Evolutionary conservation across 176 grass and related monocot species (phyloP).

Genomic region (Neostapfia colusana): DNA sequence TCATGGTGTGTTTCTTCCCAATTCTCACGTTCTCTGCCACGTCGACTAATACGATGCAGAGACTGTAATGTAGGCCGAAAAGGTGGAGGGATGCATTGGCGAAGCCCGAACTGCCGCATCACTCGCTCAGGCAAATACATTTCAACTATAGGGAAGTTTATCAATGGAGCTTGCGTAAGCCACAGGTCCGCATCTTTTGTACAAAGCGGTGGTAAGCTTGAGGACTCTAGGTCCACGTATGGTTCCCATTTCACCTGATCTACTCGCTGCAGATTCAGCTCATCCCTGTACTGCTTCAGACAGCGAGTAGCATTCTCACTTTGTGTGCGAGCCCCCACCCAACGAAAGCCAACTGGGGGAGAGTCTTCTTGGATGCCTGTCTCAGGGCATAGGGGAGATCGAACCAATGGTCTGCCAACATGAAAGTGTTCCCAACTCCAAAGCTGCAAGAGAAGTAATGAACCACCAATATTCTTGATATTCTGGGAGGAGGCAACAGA

Average conservation of each 20-base stretch:
- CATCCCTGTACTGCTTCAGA: conserved; percentile 62
- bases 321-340: conserved; percentile 56
- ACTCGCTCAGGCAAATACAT: conserved; percentile 71
- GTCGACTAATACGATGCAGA: conserved; percentile 64
- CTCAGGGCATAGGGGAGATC: conserved; percentile 27
- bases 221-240: conserved; percentile 46
- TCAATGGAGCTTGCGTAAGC: conserved; percentile 61
- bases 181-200: conserved; percentile 56
- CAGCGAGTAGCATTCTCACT: conserved; percentile 60
- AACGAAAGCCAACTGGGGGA: conserved; percentile 57
- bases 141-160: conserved; percentile 71
- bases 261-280: conserved; percentile 55
- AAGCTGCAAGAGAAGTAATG: conserved; percentile 69
- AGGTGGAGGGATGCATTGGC: conserved; percentile 56
- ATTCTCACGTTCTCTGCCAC: conserved; percentile 51
- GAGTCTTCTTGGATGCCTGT: conserved; percentile 33
- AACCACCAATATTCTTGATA: conserved; percentile 64
- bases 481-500: conserved; percentile 58
- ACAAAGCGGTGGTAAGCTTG: conserved; percentile 48
- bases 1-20: conserved; percentile 56
- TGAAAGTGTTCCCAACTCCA: conserved; percentile 74
- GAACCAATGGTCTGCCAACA: conserved; percentile 58
- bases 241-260: conserved; percentile 67
- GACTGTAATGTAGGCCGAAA: conserved; percentile 56
- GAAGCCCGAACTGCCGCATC: conserved; percentile 64